Percentiles rank a stretch among this genome's conserved stretches.
These are phyloP conservation scores for Leishmania arabica DNA, from an alignment of 208 protist genomes.

Conservation along the genomic window DNA sequence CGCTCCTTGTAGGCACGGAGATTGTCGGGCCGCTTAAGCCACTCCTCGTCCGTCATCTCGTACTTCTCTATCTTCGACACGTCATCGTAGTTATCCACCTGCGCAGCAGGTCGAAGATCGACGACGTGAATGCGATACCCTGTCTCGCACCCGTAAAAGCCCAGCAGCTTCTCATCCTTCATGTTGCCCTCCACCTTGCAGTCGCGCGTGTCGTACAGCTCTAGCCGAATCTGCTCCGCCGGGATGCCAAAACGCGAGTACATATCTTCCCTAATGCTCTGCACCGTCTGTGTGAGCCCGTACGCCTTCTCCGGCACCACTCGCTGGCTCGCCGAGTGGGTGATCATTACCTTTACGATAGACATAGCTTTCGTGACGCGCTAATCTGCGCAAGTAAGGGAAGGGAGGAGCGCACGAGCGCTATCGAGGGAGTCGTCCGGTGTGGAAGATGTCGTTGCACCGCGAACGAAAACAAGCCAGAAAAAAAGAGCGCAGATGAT, in stretches of 20 bases:
- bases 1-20: slow-evolving; percentile 77
- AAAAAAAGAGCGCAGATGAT: neutral
- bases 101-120: slow-evolving; percentile 77
- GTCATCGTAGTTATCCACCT: slow-evolving; percentile 80
- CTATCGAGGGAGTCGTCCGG: neutral
- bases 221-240: slow-evolving; percentile 64
- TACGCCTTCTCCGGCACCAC: slow-evolving; percentile 91
- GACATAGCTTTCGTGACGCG: slow-evolving; percentile 50
- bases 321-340: slow-evolving; percentile 76
- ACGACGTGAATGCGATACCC: slow-evolving; percentile 89
- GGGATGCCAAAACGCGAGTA: slow-evolving; percentile 83
- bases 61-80: slow-evolving; percentile 92
- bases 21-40: slow-evolving; percentile 84
- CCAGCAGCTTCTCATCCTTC: slow-evolving; percentile 75
- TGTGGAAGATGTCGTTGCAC: neutral
- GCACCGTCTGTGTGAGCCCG: slow-evolving; percentile 70
- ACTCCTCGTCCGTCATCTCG: slow-evolving; percentile 91
- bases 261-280: slow-evolving; percentile 81
- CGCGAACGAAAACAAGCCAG: neutral
- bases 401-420: neutral
- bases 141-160: slow-evolving; percentile 85
- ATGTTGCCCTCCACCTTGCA: slow-evolving; percentile 62
- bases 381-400: neutral
- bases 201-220: slow-evolving; percentile 80
- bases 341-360: slow-evolving; percentile 79